Conservation (phyloP, 805 yeast genomes). For the Pichia pseudocactophila region DNA sequence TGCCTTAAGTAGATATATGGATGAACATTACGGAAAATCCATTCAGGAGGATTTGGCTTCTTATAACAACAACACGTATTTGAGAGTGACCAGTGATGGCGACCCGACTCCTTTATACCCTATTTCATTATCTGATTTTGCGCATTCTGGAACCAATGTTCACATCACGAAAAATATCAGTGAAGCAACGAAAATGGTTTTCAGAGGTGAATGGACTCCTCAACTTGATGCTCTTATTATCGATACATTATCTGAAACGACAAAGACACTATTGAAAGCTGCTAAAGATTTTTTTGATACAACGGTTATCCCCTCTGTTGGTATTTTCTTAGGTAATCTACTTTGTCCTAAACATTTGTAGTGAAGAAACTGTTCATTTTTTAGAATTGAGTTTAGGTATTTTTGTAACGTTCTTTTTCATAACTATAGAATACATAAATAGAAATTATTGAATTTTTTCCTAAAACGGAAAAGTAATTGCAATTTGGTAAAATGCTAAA, state of each 20-base stretch:
- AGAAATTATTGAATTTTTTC: too few species aligned
- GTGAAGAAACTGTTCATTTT: too few species aligned
- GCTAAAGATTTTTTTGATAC: background rate
- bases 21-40: slow-evolving; percentile 3
- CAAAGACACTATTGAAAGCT: background rate
- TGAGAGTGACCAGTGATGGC: slow-evolving; percentile 1
- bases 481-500: too few species aligned
- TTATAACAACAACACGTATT: background rate
- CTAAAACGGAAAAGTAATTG: too few species aligned
- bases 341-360: background rate
- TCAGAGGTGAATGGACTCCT: slow-evolving; percentile 1
- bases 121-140: background rate
- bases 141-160: slow-evolving; percentile 1
- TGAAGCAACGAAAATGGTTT: background rate
- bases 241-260: background rate
- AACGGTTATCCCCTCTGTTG: background rate
- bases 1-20: slow-evolving; percentile 2
- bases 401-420: too few species aligned
- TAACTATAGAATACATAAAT: too few species aligned
- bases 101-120: slow-evolving; percentile 3
- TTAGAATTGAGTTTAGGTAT: too few species aligned
- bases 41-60: background rate
- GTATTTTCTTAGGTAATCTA: background rate
- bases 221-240: background rate
- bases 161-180: background rate